Percentiles rank a stretch among this genome's conserved stretches.
Conservation (phyloP, 495 filamentous ascomycete species). For the Penicillium macrosclerotiorum region DNA sequence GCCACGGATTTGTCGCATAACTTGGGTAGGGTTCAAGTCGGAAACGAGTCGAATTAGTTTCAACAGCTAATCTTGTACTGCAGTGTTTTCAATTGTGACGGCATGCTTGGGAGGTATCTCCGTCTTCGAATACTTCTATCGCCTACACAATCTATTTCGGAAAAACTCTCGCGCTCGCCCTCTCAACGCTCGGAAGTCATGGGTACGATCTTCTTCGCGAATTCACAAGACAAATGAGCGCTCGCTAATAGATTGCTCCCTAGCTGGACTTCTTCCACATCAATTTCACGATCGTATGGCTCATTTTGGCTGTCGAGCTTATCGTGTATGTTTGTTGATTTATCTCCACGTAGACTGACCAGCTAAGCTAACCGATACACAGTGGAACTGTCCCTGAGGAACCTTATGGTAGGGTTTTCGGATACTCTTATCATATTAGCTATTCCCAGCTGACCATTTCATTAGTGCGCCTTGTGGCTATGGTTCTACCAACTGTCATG, state of each 20-base stretch:
- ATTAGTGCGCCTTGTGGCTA: constrained; percentile 59
- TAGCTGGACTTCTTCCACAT: constrained; percentile 65
- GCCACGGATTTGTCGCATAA: constrained; percentile 53
- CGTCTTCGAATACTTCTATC: constrained; percentile 58
- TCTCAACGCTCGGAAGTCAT: constrained; percentile 49
- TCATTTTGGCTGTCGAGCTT: constrained; percentile 50
- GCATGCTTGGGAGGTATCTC: constrained; percentile 55
- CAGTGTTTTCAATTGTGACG: constrained; percentile 60
- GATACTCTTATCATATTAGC: not conserved
- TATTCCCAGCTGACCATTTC: constrained; percentile 22
- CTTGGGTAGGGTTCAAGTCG: constrained; percentile 50
- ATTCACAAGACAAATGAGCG: not conserved
- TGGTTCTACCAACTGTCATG: constrained; percentile 58
- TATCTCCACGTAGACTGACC: not conserved
- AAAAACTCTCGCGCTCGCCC: constrained; percentile 52
- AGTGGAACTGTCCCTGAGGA: constrained; percentile 41
- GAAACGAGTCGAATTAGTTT: too few relatives aligned
- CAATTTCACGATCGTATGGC: constrained; percentile 56
- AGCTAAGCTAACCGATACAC: constrained; percentile 22
- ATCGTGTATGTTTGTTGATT: constrained; percentile 41
- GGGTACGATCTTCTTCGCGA: constrained; percentile 31
- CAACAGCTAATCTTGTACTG: constrained; percentile 5
- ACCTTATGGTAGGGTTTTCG: constrained; percentile 33
- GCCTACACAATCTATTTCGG: constrained; percentile 42
- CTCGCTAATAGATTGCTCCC: constrained; percentile 7